Evolutionary conservation across 2,329 filamentous ascomycete species (phyloP).

Genomic region (Geosmithia flava): DNA sequence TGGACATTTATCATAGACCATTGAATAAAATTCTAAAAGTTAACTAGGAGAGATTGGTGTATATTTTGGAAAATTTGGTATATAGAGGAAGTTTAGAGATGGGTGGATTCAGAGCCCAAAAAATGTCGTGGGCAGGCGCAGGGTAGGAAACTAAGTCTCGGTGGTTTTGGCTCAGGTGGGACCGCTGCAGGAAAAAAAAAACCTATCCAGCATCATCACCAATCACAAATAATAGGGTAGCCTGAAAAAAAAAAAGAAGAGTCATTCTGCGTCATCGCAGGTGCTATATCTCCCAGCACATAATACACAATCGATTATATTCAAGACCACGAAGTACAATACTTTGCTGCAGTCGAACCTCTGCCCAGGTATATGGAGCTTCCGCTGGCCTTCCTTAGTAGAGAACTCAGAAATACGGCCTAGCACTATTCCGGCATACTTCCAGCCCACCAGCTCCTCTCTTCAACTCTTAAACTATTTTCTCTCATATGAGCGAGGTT

Average conservation of each 20-base stretch:
- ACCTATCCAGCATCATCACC: too few relatives aligned
- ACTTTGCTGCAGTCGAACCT: neutral
- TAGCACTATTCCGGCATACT: neutral
- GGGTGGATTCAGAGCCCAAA: too few relatives aligned
- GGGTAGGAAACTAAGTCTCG: neutral
- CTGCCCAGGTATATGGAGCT: neutral
- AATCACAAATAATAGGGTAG: neutral
- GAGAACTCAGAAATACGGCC: neutral
- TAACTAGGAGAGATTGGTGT: too few relatives aligned
- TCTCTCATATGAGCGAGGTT: neutral
- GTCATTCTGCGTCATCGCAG: neutral
- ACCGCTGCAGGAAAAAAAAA: too few relatives aligned
- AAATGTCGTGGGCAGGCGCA: too few relatives aligned
- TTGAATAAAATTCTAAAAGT: too few relatives aligned
- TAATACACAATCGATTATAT: too few relatives aligned
- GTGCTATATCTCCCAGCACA: too few relatives aligned
- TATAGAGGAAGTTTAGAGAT: too few relatives aligned
- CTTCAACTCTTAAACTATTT: neutral
- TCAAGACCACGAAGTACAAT: neutral
- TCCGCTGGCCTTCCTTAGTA: neutral
- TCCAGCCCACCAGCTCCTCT: neutral
- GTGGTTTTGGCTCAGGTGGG: neutral
- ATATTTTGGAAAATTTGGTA: too few relatives aligned
- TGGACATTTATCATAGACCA: too few relatives aligned
- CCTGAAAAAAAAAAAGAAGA: neutral